These are phyloP conservation scores for Sechiopsis laciniata DNA, from an alignment of 306 rosid genomes.

Conservation along the genomic window DNA sequence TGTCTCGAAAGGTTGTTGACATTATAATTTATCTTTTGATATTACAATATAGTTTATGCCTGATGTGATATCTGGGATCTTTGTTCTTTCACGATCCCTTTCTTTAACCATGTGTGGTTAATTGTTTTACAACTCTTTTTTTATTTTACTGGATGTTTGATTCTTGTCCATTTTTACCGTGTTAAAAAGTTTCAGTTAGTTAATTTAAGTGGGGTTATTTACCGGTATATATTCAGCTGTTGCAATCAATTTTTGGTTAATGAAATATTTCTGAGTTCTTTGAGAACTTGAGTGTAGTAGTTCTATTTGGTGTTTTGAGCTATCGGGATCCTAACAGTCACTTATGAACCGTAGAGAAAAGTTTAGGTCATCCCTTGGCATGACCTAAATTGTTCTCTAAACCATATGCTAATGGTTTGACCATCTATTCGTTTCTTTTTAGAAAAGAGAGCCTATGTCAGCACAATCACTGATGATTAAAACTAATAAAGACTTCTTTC, in stretches of 20 bases:
- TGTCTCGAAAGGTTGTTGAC: too few species aligned
- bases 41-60: too few species aligned
- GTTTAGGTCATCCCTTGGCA: too few species aligned
- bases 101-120: background rate
- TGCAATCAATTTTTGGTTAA: too few species aligned
- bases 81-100: background rate
- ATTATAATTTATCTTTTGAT: too few species aligned
- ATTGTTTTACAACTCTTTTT: background rate
- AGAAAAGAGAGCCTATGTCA: background rate
- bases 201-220: background rate
- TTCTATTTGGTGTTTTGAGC: background rate
- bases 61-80: background rate
- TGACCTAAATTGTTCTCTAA: too few species aligned
- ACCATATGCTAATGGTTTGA: background rate
- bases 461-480: background rate
- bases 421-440: background rate
- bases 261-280: background rate
- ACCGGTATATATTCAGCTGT: background rate
- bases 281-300: background rate
- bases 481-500: background rate
- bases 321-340: background rate
- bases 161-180: background rate
- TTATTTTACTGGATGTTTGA: background rate
- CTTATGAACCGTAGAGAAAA: background rate
- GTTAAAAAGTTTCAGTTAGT: too few species aligned